Evolutionary conservation across 495 filamentous ascomycete species (phyloP).

Genomic region (Paragyromitra xinjiangensis): DNA sequence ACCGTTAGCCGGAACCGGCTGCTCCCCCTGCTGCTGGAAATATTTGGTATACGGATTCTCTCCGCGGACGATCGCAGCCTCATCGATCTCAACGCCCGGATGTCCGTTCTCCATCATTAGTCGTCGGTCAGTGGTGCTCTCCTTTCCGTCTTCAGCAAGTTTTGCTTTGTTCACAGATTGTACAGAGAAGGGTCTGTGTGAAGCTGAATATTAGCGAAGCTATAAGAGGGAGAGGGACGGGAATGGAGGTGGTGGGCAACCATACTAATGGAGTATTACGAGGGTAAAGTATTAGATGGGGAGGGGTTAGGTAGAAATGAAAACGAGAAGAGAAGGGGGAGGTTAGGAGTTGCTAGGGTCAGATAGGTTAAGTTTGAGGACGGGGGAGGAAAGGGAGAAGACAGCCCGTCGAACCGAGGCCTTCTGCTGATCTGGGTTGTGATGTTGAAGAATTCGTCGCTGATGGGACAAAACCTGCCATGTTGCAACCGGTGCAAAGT

Average conservation of each 20-base stretch:
- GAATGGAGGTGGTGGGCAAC: conserved; percentile 41
- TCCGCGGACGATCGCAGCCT: conserved; percentile 69
- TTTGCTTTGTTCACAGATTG: conserved; percentile 62
- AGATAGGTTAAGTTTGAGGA: conserved; percentile 43
- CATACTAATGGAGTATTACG: conserved; percentile 51
- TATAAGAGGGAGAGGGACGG: conserved; percentile 7
- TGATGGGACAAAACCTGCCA: conserved; percentile 49
- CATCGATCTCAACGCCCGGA: conserved; percentile 68
- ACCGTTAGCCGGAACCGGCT: conserved; percentile 45
- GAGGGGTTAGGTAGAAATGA: conserved; percentile 33
- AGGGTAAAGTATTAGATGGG: conserved; percentile 37
- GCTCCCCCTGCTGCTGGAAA: conserved; percentile 69
- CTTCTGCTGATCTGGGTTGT: conserved; percentile 36
- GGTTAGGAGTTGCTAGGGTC: conserved; percentile 40
- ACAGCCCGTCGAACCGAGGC: conserved; percentile 1
- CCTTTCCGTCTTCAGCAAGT: conserved; percentile 65
- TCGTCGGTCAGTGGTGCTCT: conserved; percentile 61
- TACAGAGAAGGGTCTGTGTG: conserved; percentile 65
- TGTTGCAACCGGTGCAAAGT: conserved; percentile 37
- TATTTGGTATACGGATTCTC: conserved; percentile 72
- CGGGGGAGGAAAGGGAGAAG: conserved; percentile 22
- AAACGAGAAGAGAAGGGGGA: conserved; percentile 20
- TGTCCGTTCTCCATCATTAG: conserved; percentile 69
- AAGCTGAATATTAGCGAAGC: conserved; percentile 26
- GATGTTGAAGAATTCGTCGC: conserved; percentile 45